Evolutionary conservation across 352 stramenopile species (phyloP), one percentile per base, ranked within the genome.

Genomic region (Globisporangium carolinianum): DNA sequence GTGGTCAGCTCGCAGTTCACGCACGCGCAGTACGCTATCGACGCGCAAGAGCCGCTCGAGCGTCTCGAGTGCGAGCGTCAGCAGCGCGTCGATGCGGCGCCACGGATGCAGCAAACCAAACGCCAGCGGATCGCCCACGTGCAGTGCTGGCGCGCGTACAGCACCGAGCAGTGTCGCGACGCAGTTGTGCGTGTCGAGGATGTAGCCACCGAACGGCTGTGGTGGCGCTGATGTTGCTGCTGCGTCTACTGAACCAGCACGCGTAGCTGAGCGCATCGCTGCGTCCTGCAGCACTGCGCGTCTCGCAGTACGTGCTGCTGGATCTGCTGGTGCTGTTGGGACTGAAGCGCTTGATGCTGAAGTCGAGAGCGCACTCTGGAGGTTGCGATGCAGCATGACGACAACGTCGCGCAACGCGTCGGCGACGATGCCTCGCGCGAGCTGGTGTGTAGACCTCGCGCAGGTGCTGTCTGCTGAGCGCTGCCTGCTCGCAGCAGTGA

Each of bases 21-120:
- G 24, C 24, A 66, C 50, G 24, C 51, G 55, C 6, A 80, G 47
- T 8, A 87, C 54, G 4, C 37, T 49, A 50, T 93, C 80, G 32
- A 89, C 66, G 2, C 78, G 67, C 12, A 86, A 72, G 6, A 89
- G 59, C 58, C 80, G 69, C 58, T 91, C 77, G 0, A 86, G 64
- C 1, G 73, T 86, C 42, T 83, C 61, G 14, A 90, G 59, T 2
- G 66, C 58, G 8, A 76, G 39, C 35, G 73, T 63, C 11, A 93
- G 32, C 38, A 93, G 60, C n/a, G 63, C 65, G 0, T 77, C 65
- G n/a, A 78, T 73, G 5, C 73, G 71, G 5, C 50, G 58, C 62
- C 69, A 86, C 10, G 83, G 76, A 62, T 91, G 80, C 7, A 90
- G 38, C 4, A 91, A 52, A 7, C 71, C 63, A 15, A 52, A 62